Percentiles rank a stretch among this genome's conserved stretches.
phyloP scores from a whole-genome alignment of 2,329 filamentous ascomycete genomes.

The Orbilia ellipsospora region DNA sequence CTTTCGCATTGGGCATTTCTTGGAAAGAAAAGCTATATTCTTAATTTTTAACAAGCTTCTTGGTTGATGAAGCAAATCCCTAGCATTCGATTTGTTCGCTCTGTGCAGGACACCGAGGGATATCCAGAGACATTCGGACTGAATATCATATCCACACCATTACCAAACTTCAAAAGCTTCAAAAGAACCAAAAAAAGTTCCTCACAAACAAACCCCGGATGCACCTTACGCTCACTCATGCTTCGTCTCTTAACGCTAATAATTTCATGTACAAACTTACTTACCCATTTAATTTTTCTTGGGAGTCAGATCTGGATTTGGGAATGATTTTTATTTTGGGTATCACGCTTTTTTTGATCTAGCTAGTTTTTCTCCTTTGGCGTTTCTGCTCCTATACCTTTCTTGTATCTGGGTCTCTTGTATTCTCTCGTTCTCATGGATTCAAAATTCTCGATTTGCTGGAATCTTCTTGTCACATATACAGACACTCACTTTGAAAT shows the following conservation, averaged over 20 bases:
- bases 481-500: conserved; percentile 17
- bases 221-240: conserved; percentile 39
- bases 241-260: conserved; percentile 21
- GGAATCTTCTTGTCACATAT: conserved; percentile 6
- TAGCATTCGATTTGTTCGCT: conserved; percentile 31
- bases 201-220: conserved; percentile 38
- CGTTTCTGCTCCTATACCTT: conserved; percentile 10
- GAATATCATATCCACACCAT: neutral
- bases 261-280: conserved; percentile 43
- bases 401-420: neutral
- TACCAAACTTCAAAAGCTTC: conserved; percentile 2
- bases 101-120: conserved; percentile 52
- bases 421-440: neutral
- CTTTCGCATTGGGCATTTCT: conserved; percentile 28
- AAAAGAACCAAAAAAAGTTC: conserved; percentile 4
- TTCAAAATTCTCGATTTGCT: conserved; percentile 12
- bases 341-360: neutral
- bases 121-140: neutral
- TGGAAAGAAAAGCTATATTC: conserved; percentile 19
- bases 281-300: conserved; percentile 26
- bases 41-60: conserved; percentile 28
- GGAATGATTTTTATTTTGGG: conserved; percentile 36
- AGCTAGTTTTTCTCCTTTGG: conserved; percentile 15
- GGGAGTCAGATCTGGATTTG: conserved; percentile 48
- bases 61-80: neutral